A percentile compares a stretch with the other conserved stretches of the same genome.
These are phyloP conservation scores for Talaromyces proteolyticus DNA, from an alignment of 495 filamentous ascomycete genomes.

Conservation along the genomic window DNA sequence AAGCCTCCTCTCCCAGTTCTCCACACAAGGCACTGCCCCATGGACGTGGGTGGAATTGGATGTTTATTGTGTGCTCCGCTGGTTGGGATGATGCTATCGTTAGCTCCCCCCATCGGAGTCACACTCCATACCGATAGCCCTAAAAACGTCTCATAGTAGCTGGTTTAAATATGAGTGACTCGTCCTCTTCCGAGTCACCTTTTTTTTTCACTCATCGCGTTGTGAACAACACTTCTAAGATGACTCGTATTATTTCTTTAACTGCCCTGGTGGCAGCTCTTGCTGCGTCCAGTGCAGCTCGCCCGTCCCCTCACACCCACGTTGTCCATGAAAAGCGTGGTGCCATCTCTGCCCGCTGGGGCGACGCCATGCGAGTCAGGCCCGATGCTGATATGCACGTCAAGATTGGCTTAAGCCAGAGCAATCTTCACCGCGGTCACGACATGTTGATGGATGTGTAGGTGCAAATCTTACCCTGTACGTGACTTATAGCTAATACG, in stretches of 20 bases:
- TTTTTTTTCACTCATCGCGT: neutral
- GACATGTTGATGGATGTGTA: slow-evolving; percentile 52
- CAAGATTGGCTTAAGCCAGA: slow-evolving; percentile 49
- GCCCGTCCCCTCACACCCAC: slow-evolving; percentile 22
- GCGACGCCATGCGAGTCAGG: slow-evolving; percentile 19
- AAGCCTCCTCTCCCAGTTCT: neutral
- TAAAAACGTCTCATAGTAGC: too few species aligned
- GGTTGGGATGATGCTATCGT: too few species aligned
- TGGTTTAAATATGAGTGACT: neutral
- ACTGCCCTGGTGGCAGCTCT: slow-evolving; percentile 14
- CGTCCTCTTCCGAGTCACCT: neutral
- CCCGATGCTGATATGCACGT: slow-evolving; percentile 39
- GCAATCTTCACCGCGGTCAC: slow-evolving; percentile 46
- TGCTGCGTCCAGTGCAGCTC: slow-evolving; percentile 19
- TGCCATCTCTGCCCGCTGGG: slow-evolving; percentile 26
- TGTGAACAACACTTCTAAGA: neutral
- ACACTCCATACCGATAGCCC: neutral
- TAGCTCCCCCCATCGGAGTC: neutral
- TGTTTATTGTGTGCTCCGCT: too few species aligned
- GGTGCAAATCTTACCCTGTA: slow-evolving; percentile 3
- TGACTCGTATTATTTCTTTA: slow-evolving; percentile 6
- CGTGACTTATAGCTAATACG: neutral
- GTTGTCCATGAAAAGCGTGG: slow-evolving; percentile 38
- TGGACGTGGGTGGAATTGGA: too few species aligned
- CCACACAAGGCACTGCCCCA: neutral